Base-by-base conservation (phyloP, 2,329 filamentous ascomycete genomes). In the Sporothrix phasma region DNA sequence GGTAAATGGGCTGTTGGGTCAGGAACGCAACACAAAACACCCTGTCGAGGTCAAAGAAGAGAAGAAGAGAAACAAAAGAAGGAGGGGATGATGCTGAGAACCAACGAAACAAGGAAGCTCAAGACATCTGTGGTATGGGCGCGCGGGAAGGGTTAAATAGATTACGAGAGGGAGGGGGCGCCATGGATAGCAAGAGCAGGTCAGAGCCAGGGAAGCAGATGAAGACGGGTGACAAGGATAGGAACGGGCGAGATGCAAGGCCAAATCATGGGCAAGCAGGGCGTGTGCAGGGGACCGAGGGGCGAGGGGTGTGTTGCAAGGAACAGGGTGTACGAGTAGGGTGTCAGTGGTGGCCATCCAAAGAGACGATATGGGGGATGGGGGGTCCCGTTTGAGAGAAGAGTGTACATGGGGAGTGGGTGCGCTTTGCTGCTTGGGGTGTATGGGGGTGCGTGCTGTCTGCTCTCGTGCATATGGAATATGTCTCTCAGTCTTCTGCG, bases 101-200 rank as follows among this genome's bases (percentile, higher is more conserved):
- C 5, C n/a, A 56, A 47, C 17, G 17, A 29, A 34, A 51, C 10
- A 41, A 31, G n/a, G n/a, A 45, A 37, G 17, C n/a, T 34, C 19
- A 17, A 15, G 15, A 22, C 8, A 10, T 34, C 19, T 10, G 43
- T 49, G 34, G 22, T 39, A 39, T 41, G 51, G 51, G 61, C 26
- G 22, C 11, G 61, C 41, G 13, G 41, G 61, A 53, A 26, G 51
- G 31, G 61, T 63, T 63, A 63, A 56, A 63, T 63, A 63, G 26
- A 47, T 26, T 46, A n/a, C 26, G 31, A 10, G 29, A 13, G 58
- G 26, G 8, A 19, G 34, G 29, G 31, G 19, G 43, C 3, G 46
- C 41, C n/a, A n/a, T 10, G 31, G 45, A 47, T 11, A 49, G 8
- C 13, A 58, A 58, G 24, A 41, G 39, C 19, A 29, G 11, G 17